Conservation (phyloP, 257 asterid genomes). For the Jacaranda copaia region DNA sequence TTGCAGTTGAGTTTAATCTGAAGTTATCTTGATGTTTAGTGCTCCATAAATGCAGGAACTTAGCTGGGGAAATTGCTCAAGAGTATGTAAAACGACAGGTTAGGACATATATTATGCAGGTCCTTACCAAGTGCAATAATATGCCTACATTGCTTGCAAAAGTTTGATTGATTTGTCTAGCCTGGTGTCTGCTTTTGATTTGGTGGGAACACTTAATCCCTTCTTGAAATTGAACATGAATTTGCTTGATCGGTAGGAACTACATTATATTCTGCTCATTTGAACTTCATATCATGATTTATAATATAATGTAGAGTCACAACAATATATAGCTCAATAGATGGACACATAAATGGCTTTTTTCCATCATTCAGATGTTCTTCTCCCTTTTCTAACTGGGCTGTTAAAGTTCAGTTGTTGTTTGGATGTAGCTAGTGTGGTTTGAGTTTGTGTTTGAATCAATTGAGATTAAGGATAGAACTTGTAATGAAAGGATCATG, state of each 20-base stretch:
- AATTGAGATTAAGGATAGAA: neutral
- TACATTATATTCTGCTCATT: neutral
- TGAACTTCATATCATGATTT: neutral
- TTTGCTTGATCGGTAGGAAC: constrained; percentile 7
- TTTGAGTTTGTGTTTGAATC: neutral
- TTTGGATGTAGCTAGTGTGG: neutral
- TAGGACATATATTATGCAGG: constrained; percentile 28
- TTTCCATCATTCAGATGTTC: neutral
- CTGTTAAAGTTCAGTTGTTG: neutral
- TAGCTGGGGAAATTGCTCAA: constrained; percentile 91
- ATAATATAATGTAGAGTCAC: neutral
- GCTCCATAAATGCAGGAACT: constrained; percentile 63
- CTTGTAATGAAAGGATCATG: neutral
- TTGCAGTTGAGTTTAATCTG: neutral
- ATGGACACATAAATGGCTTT: neutral
- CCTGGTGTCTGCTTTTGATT: neutral
- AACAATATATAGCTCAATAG: neutral
- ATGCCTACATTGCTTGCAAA: constrained; percentile 11
- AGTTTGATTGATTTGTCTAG: constrained; percentile 5
- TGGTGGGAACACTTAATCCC: constrained; percentile 5
- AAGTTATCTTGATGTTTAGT: constrained; percentile 11
- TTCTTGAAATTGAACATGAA: neutral
- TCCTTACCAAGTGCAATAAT: constrained; percentile 21
- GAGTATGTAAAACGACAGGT: constrained; percentile 89
- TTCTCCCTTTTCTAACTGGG: neutral